A percentile compares a stretch with the other conserved stretches of the same genome.
These are phyloP conservation scores for Phytophthora palmivora DNA, from an alignment of 352 stramenopile genomes.

Conservation along the genomic window DNA sequence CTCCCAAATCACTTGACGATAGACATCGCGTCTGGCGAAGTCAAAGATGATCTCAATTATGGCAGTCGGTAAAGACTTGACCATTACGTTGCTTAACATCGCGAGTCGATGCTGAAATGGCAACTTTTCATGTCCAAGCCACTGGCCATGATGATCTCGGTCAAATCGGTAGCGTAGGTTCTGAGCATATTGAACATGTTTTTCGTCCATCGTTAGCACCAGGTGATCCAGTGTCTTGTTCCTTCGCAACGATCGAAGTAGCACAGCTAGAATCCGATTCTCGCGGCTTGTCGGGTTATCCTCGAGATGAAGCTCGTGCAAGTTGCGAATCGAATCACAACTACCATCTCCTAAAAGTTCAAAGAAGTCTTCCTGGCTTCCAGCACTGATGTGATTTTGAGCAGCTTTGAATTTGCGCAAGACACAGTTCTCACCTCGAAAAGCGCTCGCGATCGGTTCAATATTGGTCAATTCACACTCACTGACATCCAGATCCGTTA, in stretches of 20 bases:
- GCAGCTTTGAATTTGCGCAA: conserved; percentile 44
- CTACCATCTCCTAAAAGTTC: conserved; percentile 24
- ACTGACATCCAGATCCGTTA: conserved; percentile 47
- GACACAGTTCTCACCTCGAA: conserved; percentile 22
- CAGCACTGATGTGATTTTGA: conserved; percentile 43
- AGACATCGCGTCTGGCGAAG: conserved; percentile 28
- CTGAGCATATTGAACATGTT: background rate
- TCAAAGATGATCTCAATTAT: conserved; percentile 44
- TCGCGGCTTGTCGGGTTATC: conserved; percentile 40
- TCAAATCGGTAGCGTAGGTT: conserved; percentile 14
- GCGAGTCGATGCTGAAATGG: conserved; percentile 26
- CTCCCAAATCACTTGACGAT: conserved; percentile 45
- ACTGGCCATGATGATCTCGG: conserved; percentile 18
- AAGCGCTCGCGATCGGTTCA: conserved; percentile 34
- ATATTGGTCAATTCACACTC: conserved; percentile 47
- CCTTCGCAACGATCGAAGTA: conserved; percentile 19
- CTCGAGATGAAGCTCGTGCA: conserved; percentile 45
- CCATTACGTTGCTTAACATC: conserved; percentile 27
- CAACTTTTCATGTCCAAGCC: conserved; percentile 31
- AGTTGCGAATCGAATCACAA: conserved; percentile 18
- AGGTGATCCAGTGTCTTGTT: conserved; percentile 39
- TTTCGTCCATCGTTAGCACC: conserved; percentile 28
- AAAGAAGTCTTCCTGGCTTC: conserved; percentile 39
- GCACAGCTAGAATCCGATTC: conserved; percentile 21
- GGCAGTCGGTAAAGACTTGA: conserved; percentile 30